Evolutionary conservation across 2,329 filamentous ascomycete genomes (phyloP).

Genomic region (Simplicillium sp.): DNA sequence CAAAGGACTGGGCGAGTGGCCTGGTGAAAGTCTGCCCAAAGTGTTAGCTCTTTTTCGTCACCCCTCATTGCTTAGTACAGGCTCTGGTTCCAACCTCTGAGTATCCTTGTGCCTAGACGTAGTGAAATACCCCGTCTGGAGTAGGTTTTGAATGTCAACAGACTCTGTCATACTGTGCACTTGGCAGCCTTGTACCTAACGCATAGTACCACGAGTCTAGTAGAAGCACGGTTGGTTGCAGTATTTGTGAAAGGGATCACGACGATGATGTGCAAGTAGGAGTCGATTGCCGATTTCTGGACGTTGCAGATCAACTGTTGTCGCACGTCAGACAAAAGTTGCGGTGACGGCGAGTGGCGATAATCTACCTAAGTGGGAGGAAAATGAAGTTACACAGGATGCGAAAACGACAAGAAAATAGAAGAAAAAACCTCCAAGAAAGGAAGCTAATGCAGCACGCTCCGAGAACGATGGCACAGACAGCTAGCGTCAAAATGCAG

Average conservation of each 20-base stretch:
- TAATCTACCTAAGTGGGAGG: too few species aligned
- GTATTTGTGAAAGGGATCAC: too few species aligned
- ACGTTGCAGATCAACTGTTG: too few species aligned
- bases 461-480: not conserved
- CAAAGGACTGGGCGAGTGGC: not conserved
- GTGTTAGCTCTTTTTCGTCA: not conserved
- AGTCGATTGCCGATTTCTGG: too few species aligned
- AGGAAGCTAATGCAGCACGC: not conserved
- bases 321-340: too few species aligned
- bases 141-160: slow-evolving; percentile 33
- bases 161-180: slow-evolving; percentile 30
- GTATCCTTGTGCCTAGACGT: slow-evolving; percentile 27
- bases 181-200: slow-evolving; percentile 2
- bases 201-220: slow-evolving; percentile 1
- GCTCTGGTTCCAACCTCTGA: not conserved
- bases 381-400: too few species aligned
- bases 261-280: too few species aligned
- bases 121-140: slow-evolving; percentile 41
- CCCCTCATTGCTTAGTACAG: too few species aligned
- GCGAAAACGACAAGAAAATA: slow-evolving; percentile 3
- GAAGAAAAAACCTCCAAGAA: not conserved
- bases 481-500: not conserved
- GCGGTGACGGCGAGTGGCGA: too few species aligned
- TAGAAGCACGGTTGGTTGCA: not conserved
- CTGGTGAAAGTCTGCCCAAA: not conserved